Percentiles rank a stretch among this genome's conserved stretches.
phyloP scores from a whole-genome alignment of 1,284 basidiomycete species.

The Pisolithus thermaeus region DNA sequence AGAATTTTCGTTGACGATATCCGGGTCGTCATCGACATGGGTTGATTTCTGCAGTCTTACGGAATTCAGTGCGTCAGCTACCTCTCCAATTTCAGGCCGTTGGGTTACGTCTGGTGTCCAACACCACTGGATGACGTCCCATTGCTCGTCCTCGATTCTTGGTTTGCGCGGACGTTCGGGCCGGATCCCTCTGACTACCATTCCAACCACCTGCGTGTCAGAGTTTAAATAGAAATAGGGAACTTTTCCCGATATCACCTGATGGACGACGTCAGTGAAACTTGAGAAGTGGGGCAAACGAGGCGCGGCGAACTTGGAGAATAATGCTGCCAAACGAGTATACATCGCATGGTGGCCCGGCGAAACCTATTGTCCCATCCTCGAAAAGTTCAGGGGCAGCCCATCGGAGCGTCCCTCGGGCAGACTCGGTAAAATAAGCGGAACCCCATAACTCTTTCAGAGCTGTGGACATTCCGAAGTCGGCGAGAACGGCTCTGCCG shows the following conservation, averaged over 20 bases:
- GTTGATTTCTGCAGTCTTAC: neutral
- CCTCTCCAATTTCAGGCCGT: neutral
- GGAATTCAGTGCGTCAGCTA: neutral
- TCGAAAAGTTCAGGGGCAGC: constrained; percentile 22
- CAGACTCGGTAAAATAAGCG: constrained; percentile 23
- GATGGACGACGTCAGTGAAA: neutral
- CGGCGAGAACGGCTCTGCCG: constrained; percentile 18
- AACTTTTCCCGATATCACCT: constrained; percentile 20
- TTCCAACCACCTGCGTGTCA: constrained; percentile 18
- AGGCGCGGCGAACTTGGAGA: constrained; percentile 16
- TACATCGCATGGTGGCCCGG: constrained; percentile 12
- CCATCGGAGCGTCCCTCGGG: constrained; percentile 24
- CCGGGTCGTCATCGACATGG: neutral
- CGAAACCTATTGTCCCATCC: constrained; percentile 2
- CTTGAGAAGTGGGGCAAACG: neutral
- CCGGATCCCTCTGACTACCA: constrained; percentile 14
- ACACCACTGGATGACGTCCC: constrained; percentile 20
- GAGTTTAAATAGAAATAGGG: constrained; percentile 23
- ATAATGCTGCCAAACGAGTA: constrained; percentile 24
- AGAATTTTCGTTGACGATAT: too few relatives aligned
- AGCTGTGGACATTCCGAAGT: constrained; percentile 26
- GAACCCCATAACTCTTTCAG: constrained; percentile 28
- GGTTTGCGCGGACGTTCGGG: constrained; percentile 12
- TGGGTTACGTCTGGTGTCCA: constrained; percentile 5
- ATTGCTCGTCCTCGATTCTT: constrained; percentile 12